These are phyloP conservation scores for Colletotrichum nymphaeae DNA, from an alignment of 2,329 filamentous ascomycete species.

Conservation along the genomic window DNA sequence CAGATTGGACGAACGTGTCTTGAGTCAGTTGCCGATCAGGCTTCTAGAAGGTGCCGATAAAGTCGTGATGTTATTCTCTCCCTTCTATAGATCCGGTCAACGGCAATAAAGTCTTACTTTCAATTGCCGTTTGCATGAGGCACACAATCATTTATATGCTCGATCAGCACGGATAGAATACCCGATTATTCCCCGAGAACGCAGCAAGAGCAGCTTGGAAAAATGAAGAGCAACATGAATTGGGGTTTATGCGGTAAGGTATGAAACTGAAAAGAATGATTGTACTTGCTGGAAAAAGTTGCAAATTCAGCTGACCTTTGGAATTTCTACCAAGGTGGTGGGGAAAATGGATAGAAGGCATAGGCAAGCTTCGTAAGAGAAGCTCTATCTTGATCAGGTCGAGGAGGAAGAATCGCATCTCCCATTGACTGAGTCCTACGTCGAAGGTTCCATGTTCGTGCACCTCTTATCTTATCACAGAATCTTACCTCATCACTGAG, in stretches of 20 bases:
- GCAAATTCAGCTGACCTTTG: background rate
- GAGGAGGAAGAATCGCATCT: no score
- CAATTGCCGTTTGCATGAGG: background rate
- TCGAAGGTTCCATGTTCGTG: no score
- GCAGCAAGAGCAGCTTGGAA: background rate
- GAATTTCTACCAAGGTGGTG: background rate
- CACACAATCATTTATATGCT: background rate
- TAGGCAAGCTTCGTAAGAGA: background rate
- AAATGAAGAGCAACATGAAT: background rate
- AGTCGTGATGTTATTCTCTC: background rate
- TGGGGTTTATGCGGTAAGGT: background rate
- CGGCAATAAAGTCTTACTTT: no score
- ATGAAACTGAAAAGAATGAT: background rate
- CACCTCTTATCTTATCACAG: slow-evolving; percentile 22
- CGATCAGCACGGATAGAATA: background rate
- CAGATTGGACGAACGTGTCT: slow-evolving; percentile 26
- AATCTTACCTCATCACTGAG: background rate
- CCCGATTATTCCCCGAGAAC: background rate
- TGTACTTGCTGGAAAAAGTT: background rate
- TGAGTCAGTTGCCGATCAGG: background rate
- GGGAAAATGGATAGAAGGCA: background rate
- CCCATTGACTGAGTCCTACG: no score
- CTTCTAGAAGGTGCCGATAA: slow-evolving; percentile 1
- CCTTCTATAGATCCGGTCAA: background rate
- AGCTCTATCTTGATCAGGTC: background rate